Evolutionary conservation across 345 rosid species (phyloP).

Genomic region (Crucihimalaya himalaica): DNA sequence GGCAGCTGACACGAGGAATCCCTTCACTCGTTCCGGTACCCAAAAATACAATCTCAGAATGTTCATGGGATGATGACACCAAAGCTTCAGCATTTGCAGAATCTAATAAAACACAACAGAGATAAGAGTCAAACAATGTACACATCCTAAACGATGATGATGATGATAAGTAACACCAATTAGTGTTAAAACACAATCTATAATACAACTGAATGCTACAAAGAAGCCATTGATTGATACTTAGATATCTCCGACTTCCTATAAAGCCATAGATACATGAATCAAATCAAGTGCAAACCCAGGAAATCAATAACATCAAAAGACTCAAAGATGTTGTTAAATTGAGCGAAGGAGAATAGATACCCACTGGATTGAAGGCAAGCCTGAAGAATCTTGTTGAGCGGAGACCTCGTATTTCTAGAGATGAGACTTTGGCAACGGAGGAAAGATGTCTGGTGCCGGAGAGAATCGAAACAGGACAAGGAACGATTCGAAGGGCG

Average conservation of each 20-base stretch:
- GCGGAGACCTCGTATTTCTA: constrained; percentile 45
- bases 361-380: constrained; percentile 57
- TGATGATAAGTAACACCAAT: neutral
- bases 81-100: constrained; percentile 37
- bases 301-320: neutral
- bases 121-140: constrained; percentile 1
- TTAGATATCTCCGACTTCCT: neutral
- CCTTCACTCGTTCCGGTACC: constrained; percentile 99
- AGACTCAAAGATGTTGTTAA: neutral
- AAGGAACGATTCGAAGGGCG: constrained; percentile 42
- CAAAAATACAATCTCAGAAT: constrained; percentile 75
- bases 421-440: constrained; percentile 36
- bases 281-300: neutral
- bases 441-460: constrained; percentile 42
- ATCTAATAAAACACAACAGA: constrained; percentile 40
- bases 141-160: neutral
- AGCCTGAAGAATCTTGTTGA: constrained; percentile 54
- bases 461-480: constrained; percentile 43
- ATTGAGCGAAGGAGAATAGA: neutral
- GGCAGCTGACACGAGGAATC: constrained; percentile 92
- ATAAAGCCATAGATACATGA: too few species aligned
- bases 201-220: neutral
- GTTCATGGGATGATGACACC: constrained; percentile 39
- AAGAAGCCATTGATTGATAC: neutral
- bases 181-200: constrained; percentile 8